Evolutionary conservation across 2,329 filamentous ascomycete genomes (phyloP).

Genomic region (Trichoderma lentiforme): DNA sequence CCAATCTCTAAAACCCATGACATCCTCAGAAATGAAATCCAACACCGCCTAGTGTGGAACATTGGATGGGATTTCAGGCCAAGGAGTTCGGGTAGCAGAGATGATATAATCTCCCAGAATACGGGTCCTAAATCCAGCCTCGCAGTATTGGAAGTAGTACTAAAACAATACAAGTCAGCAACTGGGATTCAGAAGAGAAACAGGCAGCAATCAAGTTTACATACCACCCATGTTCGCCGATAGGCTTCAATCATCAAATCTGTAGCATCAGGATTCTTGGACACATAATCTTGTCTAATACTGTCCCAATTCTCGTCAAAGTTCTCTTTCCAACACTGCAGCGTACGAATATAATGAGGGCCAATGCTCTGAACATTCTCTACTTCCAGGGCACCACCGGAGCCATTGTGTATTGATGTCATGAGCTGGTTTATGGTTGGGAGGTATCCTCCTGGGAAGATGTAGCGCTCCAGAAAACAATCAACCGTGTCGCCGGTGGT

Average conservation of each 20-base stretch:
- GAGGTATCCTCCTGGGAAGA: slow-evolving; percentile 73
- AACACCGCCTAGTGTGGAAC: background rate
- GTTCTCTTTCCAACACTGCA: slow-evolving; percentile 64
- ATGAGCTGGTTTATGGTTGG: slow-evolving; percentile 57
- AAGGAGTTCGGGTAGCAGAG: slow-evolving; percentile 9
- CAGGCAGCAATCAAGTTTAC: slow-evolving; percentile 15
- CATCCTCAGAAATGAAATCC: background rate
- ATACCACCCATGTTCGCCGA: slow-evolving; percentile 65
- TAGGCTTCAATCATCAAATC: slow-evolving; percentile 64
- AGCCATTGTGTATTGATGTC: slow-evolving; percentile 57
- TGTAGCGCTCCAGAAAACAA: slow-evolving; percentile 45
- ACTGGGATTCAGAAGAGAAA: background rate
- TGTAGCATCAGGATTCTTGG: slow-evolving; percentile 54
- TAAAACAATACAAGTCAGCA: background rate
- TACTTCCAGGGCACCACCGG: slow-evolving; percentile 58
- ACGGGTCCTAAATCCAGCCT: slow-evolving; percentile 1
- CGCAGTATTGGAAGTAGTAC: slow-evolving; percentile 18
- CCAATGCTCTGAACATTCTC: slow-evolving; percentile 69
- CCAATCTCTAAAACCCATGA: background rate
- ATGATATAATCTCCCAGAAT: slow-evolving; percentile 9
- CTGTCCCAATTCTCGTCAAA: slow-evolving; percentile 45
- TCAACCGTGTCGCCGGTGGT: background rate
- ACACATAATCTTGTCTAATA: slow-evolving; percentile 50
- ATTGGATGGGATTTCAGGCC: slow-evolving; percentile 11
- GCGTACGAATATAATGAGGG: slow-evolving; percentile 66